These are phyloP conservation scores for Blastomyces gilchristii DNA, from an alignment of 2,329 filamentous ascomycete species.

Conservation along the genomic window DNA sequence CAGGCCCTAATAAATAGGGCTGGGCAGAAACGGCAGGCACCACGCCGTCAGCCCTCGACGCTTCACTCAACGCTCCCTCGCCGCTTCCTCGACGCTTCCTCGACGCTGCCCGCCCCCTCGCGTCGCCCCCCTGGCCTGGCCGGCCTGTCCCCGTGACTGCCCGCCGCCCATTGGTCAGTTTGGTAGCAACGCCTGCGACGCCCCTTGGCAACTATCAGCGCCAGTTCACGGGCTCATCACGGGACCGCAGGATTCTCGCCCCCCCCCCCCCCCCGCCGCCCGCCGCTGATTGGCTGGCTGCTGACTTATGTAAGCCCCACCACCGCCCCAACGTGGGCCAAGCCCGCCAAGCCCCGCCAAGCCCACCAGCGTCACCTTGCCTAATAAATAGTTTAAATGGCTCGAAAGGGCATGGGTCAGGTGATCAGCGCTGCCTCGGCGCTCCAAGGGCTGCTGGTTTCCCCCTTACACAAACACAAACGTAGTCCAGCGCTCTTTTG, in stretches of 20 bases:
- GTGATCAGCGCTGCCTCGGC: neutral
- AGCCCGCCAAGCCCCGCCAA: neutral
- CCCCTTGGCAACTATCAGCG: neutral
- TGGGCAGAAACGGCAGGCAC: neutral
- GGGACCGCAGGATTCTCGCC: neutral
- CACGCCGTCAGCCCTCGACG: too few relatives aligned
- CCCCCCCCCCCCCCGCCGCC: fast-evolving
- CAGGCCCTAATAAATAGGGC: neutral
- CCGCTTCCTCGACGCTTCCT: too few relatives aligned
- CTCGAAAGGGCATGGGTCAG: neutral
- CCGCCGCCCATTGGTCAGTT: constrained; percentile 21
- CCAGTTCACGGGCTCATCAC: neutral
- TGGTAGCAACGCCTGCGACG: constrained; percentile 20
- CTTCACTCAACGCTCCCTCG: too few relatives aligned
- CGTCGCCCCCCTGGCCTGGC: too few relatives aligned
- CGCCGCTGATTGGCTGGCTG: neutral
- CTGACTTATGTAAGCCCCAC: neutral
- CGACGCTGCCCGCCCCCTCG: too few relatives aligned
- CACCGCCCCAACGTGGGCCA: neutral
- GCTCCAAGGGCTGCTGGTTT: too few relatives aligned
- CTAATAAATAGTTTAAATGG: too few relatives aligned
- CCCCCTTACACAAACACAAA: too few relatives aligned
- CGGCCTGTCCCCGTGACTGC: neutral
- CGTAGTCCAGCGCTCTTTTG: too few relatives aligned
- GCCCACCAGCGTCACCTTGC: too few relatives aligned